A percentile compares a stretch with the other conserved stretches of the same genome.
These are phyloP conservation scores for Saussurea involucrata DNA, from an alignment of 129 eudicot species.

Conservation along the genomic window DNA sequence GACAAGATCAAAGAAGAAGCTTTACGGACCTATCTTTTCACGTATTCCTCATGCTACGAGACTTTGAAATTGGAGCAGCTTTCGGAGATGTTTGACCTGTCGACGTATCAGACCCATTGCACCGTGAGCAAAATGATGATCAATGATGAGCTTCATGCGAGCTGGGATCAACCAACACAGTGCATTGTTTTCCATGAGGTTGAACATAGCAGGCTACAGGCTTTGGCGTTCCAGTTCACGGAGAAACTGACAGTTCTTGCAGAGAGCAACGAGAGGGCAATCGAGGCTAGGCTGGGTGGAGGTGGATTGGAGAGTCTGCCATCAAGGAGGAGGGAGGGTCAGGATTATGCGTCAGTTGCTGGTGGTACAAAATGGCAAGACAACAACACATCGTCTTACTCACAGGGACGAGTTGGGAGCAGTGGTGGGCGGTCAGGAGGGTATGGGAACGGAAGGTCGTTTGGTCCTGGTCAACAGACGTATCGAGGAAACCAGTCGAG, in stretches of 20 bases:
- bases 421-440: conserved; percentile 52
- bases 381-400: conserved; percentile 17
- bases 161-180: conserved; percentile 73
- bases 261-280: conserved; percentile 66
- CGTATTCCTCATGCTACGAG: conserved; percentile 47
- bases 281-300: conserved; percentile 61
- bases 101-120: conserved; percentile 54
- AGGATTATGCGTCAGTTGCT: conserved; percentile 62
- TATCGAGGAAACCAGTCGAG: conserved; percentile 34
- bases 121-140: conserved; percentile 80
- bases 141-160: conserved; percentile 74
- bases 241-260: conserved; percentile 67
- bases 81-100: conserved; percentile 69
- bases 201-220: conserved; percentile 63
- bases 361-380: conserved; percentile 59
- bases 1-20: conserved; percentile 82
- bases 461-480: conserved; percentile 35
- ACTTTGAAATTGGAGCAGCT: conserved; percentile 65
- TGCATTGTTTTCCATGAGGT: conserved; percentile 76
- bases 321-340: conserved; percentile 57
- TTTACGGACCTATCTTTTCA: conserved; percentile 66
- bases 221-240: conserved; percentile 66
- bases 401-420: conserved; percentile 50
- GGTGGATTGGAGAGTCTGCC: conserved; percentile 61
- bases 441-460: conserved; percentile 38